Evolutionary conservation across 306 rosid genomes (phyloP).

Genomic region (Alnus rubra): DNA sequence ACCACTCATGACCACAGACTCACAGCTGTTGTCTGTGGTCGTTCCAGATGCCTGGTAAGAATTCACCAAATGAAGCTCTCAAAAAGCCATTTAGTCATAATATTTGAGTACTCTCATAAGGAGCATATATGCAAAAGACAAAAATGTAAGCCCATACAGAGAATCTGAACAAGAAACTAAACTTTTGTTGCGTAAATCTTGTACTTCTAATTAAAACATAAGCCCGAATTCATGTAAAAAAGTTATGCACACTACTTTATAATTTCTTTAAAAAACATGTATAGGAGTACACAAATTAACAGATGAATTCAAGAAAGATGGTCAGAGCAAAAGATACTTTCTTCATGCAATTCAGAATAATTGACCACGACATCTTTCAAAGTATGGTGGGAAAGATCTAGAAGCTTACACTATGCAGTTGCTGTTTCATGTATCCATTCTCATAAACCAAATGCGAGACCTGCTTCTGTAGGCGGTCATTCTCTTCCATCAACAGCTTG

Average conservation of each 20-base stretch:
- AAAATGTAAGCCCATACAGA: background rate
- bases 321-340: background rate
- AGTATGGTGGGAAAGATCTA: background rate
- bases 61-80: background rate
- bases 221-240: background rate
- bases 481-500: slow-evolving; percentile 92
- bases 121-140: background rate
- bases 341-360: background rate
- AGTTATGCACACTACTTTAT: background rate
- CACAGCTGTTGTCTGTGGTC: slow-evolving; percentile 98
- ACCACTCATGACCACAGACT: slow-evolving; percentile 99
- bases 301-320: background rate
- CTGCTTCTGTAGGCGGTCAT: slow-evolving; percentile 97
- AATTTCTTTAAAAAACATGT: no score
- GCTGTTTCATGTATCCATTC: slow-evolving; percentile 81
- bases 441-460: slow-evolving; percentile 92
- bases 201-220: background rate
- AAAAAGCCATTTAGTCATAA: background rate
- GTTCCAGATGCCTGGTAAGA: slow-evolving; percentile 66
- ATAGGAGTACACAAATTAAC: background rate
- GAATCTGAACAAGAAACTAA: background rate
- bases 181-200: background rate
- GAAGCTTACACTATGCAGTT: slow-evolving; percentile 68
- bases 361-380: background rate
- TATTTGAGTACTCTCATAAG: background rate